Conservation (phyloP, 495 filamentous ascomycete genomes). For the Xylaria cubensis region DNA sequence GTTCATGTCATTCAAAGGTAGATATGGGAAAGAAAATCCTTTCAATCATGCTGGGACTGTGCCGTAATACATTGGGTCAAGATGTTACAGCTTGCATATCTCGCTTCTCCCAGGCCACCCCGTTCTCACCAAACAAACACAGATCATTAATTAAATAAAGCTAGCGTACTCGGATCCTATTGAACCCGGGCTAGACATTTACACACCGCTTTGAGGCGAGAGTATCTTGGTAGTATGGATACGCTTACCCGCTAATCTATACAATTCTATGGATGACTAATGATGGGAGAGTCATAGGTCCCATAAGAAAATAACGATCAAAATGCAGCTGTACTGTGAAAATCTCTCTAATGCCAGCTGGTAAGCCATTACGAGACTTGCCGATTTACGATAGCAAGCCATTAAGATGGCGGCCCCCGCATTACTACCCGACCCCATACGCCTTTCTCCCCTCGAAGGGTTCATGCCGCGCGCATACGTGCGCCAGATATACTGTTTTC, state of each 20-base stretch:
- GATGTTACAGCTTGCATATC: neutral
- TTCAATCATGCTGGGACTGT: neutral
- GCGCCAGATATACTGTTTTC: slow-evolving; percentile 38
- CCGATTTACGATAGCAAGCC: neutral
- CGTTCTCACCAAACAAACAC: neutral
- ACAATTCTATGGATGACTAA: neutral
- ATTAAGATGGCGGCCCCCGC: slow-evolving; percentile 6
- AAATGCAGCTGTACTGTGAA: neutral
- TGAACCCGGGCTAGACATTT: neutral
- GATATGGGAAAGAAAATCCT: neutral
- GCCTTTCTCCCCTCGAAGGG: slow-evolving; percentile 35
- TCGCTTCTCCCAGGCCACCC: neutral
- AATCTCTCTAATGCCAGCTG: neutral
- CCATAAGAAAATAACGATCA: neutral
- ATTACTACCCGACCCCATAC: neutral
- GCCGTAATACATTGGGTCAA: neutral
- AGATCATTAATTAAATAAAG: neutral
- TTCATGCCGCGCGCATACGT: slow-evolving; percentile 41
- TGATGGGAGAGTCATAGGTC: neutral
- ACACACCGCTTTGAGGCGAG: neutral
- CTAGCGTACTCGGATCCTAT: neutral
- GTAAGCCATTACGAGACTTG: too few relatives aligned
- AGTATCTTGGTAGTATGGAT: neutral
- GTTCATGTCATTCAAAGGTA: neutral
- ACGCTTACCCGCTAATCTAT: neutral